A percentile compares a stretch with the other conserved stretches of the same genome.
These are phyloP conservation scores for Alternaria triticina DNA, from an alignment of 2,329 filamentous ascomycete species.

Conservation along the genomic window DNA sequence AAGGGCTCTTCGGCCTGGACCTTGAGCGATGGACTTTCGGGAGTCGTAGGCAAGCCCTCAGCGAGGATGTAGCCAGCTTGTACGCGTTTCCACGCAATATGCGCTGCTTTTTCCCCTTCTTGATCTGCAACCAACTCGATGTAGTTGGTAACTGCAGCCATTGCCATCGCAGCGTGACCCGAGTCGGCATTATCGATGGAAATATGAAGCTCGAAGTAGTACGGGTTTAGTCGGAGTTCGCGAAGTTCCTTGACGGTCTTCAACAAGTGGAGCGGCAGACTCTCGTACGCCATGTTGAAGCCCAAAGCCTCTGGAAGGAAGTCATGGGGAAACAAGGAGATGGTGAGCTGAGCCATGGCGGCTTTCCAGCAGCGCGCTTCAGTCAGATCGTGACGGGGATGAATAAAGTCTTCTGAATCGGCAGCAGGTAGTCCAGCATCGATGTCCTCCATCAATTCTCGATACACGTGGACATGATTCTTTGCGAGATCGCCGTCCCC, in stretches of 20 bases:
- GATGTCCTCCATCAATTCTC: conserved; percentile 42
- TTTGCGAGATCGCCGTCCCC: conserved; percentile 57
- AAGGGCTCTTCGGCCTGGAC: conserved; percentile 4
- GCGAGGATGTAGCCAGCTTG: conserved; percentile 54
- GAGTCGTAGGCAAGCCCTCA: conserved; percentile 31
- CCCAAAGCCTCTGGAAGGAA: conserved; percentile 60
- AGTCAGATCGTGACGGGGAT: conserved; percentile 30
- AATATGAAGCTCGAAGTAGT: conserved; percentile 60
- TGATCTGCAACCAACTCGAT: conserved; percentile 38
- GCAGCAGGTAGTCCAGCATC: conserved; percentile 41
- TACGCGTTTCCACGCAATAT: conserved; percentile 50
- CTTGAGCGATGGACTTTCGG: conserved; percentile 25
- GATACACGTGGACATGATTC: conserved; percentile 53
- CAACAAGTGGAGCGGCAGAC: conserved; percentile 50
- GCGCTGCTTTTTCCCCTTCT: conserved; percentile 38
- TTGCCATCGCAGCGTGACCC: conserved; percentile 58
- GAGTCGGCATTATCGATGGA: conserved; percentile 59
- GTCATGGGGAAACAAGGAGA: conserved; percentile 57
- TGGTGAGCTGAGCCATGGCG: conserved; percentile 54
- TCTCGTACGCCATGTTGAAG: conserved; percentile 60
- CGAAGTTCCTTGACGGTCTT: conserved; percentile 53
- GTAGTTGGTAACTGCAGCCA: conserved; percentile 47
- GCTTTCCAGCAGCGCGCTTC: conserved; percentile 51
- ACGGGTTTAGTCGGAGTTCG: conserved; percentile 53
- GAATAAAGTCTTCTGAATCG: conserved; percentile 38